A percentile compares a stretch with the other conserved stretches of the same genome.
Conservation (phyloP, 140 eudicot species). For the Stevia rebaudiana region DNA sequence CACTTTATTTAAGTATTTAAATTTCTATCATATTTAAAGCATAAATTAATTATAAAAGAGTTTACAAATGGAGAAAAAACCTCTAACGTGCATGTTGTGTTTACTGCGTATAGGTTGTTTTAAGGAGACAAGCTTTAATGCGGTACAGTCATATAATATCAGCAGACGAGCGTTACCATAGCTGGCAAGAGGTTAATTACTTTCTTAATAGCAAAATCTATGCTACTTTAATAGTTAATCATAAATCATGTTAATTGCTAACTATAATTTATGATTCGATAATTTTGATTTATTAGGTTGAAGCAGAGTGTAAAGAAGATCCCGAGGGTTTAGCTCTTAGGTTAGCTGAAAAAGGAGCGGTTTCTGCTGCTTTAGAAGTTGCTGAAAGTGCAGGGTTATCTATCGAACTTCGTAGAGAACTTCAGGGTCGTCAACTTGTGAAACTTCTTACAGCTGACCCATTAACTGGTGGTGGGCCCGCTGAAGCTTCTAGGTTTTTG, state of each 20-base stretch:
- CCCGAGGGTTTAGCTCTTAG: conserved; percentile 97
- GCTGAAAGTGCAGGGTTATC: conserved; percentile 97
- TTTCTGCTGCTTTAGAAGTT: conserved; percentile 94
- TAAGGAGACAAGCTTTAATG: conserved; percentile 69
- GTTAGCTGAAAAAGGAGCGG: conserved; percentile 97
- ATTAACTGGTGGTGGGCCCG: conserved; percentile 95
- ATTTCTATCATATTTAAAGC: background rate
- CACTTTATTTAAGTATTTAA: background rate
- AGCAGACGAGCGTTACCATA: conserved; percentile 73
- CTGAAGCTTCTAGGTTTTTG: conserved; percentile 97
- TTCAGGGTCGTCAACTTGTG: conserved; percentile 98
- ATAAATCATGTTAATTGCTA: background rate
- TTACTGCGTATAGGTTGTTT: conserved; percentile 52
- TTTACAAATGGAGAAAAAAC: background rate
- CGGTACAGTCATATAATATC: conserved; percentile 85
- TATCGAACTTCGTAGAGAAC: conserved; percentile 87
- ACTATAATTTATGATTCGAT: background rate
- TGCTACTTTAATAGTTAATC: background rate
- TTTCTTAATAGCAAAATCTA: conserved; percentile 3
- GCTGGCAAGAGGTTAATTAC: conserved; percentile 91
- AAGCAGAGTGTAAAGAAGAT: conserved; percentile 86
- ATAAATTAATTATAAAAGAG: background rate
- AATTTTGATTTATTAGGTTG: conserved; percentile 55
- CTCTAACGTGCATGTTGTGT: conserved; percentile 21
- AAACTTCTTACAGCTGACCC: conserved; percentile 98